Evolutionary conservation across 2,329 filamentous ascomycete genomes (phyloP), one percentile per base, ranked within the genome.

Genomic region (Nemania abortiva): DNA sequence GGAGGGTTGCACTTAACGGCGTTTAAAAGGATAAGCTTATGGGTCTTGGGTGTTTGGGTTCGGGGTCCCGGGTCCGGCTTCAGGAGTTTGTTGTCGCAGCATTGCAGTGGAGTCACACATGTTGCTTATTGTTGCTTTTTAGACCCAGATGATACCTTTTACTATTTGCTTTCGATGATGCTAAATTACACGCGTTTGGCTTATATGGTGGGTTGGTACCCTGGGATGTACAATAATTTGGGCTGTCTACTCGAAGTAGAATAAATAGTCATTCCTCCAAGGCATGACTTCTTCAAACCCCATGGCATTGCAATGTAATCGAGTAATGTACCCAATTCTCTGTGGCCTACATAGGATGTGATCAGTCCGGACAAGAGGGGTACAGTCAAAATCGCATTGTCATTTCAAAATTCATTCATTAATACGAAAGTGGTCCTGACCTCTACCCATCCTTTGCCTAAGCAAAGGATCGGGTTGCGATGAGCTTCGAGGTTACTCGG

Each of bases 131-230:
- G 13, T 42, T 67, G 49, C 60, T 64, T 68, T 64, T 54, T 42
- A 49, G n/a, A 55, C 20, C 37, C 63, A 39, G 52, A 72, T 71
- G 70, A 72, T 72, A 72, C 70, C 70, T 72, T 63, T 71, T 65
- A 42, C 34, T n/a, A 49, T 69, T 71, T 68, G 69, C 63, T 70
- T 42, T 57, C 29, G 27, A 69, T 64, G 52, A 29, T 69, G 42
- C 37, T 37, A 69, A 65, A 66, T 68, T 54, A 31, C 37, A 61
- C 63, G 52, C 47, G 55, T 29, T 22, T 10, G 37, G 42, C 24
- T 24, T 20, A 60, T 29, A 54, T 57, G 13, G 37, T 9, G 31
- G 24, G n/a, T 39, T 34, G 27, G 39, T 49, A 27, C 15, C 53
- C 56, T 27, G n/a, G 13, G n/a, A 18, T 22, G 18, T 59, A 61